Percentiles rank a stretch among this genome's conserved stretches.
Evolutionary conservation across 2,329 filamentous ascomycete species (phyloP).

Genomic region (Fusarium cicatricum): DNA sequence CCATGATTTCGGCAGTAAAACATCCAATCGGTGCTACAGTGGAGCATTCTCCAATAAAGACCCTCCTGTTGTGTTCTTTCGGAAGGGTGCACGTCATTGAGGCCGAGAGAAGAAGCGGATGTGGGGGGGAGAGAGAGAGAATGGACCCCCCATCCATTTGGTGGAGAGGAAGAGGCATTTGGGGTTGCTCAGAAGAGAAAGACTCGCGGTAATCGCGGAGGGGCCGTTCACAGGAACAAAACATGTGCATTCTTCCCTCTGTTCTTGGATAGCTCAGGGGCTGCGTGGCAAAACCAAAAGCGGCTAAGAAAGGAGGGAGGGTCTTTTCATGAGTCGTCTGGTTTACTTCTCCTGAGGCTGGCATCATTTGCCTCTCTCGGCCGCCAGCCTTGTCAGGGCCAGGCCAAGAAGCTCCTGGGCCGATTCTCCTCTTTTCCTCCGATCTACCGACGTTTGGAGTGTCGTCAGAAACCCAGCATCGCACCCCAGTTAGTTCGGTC

Average conservation of each 20-base stretch:
- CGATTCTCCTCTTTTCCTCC: background rate
- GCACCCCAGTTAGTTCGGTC: no score
- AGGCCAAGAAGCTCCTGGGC: background rate
- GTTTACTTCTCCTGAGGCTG: background rate
- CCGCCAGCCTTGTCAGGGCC: background rate
- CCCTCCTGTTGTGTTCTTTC: conserved; percentile 6
- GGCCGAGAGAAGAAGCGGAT: conserved; percentile 10
- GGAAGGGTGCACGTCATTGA: conserved; percentile 26
- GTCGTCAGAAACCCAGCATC: conserved; percentile 27
- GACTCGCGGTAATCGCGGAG: conserved; percentile 34
- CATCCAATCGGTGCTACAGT: conserved; percentile 27
- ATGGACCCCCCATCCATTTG: background rate
- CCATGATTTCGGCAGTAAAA: background rate
- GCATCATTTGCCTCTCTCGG: background rate
- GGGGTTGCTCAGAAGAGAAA: conserved; percentile 6
- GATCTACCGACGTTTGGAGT: conserved; percentile 16
- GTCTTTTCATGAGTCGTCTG: conserved; percentile 17
- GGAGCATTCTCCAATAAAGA: conserved; percentile 4
- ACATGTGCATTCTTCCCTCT: background rate
- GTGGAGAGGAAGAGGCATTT: background rate
- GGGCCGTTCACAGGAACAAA: background rate
- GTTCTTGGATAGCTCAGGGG: conserved; percentile 22
- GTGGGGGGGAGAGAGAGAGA: conserved; percentile 18
- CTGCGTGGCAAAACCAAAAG: conserved; percentile 19
- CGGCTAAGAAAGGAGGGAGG: background rate